These are phyloP conservation scores for Micractinium sp. DNA, from an alignment of 139 green algal species.

Conservation along the genomic window DNA sequence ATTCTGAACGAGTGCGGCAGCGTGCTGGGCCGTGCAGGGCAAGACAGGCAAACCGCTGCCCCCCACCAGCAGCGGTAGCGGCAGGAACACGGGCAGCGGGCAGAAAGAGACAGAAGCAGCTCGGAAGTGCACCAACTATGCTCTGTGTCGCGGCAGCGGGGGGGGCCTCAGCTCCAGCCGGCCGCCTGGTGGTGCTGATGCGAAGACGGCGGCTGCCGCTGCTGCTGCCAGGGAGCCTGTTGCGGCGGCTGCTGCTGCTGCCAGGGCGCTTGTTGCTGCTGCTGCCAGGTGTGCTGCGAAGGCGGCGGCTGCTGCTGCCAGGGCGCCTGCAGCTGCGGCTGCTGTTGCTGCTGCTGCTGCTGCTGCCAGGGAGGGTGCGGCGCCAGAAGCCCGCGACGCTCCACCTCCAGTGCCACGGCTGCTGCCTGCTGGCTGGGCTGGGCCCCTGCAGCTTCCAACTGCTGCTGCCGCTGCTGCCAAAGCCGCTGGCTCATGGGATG, in stretches of 20 bases:
- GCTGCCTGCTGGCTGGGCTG: no score
- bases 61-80: neutral
- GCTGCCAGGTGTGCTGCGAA: no score
- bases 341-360: no score
- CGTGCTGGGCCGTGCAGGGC: neutral
- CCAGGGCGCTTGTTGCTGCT: no score
- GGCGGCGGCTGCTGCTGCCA: no score
- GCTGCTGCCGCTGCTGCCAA: conserved; percentile 21
- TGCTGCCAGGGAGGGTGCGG: no score
- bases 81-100: neutral
- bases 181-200: neutral
- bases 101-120: neutral
- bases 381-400: no score
- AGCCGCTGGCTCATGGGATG: conserved; percentile 19
- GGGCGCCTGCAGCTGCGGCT: no score
- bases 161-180: neutral
- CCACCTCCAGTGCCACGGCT: no score
- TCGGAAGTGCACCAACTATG: neutral
- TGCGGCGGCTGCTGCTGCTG: neutral
- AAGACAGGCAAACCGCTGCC: neutral
- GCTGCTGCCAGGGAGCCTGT: no score
- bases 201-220: neutral
- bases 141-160: neutral
- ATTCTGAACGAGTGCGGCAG: no score
- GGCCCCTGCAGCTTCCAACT: neutral